These are phyloP conservation scores for Austropuccinia psidii DNA, from an alignment of 1,284 basidiomycete species.

Conservation along the genomic window DNA sequence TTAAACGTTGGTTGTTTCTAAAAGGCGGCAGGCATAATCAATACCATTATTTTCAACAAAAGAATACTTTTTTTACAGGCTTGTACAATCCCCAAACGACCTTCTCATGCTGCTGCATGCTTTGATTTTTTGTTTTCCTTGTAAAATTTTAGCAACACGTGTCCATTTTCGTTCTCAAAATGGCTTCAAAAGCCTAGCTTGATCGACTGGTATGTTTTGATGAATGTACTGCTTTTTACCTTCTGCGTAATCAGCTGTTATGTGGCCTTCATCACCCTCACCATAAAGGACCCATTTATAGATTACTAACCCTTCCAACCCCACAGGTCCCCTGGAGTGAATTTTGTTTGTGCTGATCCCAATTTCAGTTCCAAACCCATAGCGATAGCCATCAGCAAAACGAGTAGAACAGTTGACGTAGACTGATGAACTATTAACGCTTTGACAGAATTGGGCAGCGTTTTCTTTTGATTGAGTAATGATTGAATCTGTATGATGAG, in stretches of 20 bases:
- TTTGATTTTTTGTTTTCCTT: no score
- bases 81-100: no score
- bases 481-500: constrained; percentile 91
- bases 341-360: constrained; percentile 95
- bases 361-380: constrained; percentile 95
- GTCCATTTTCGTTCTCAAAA: no score
- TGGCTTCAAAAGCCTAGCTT: background rate
- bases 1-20: no score
- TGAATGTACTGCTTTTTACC: constrained; percentile 56
- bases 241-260: constrained; percentile 68
- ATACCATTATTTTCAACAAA: no score
- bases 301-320: constrained; percentile 84
- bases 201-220: background rate
- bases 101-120: no score
- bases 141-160: no score
- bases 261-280: constrained; percentile 62
- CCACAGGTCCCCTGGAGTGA: constrained; percentile 93
- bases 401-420: constrained; percentile 91
- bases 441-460: constrained; percentile 69
- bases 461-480: constrained; percentile 67
- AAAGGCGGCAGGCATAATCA: no score
- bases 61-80: no score
- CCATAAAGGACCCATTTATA: constrained; percentile 89
- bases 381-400: constrained; percentile 94
- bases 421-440: constrained; percentile 83